Conservation (phyloP, 306 rosid species). For the Pterocarpus santalinus region DNA sequence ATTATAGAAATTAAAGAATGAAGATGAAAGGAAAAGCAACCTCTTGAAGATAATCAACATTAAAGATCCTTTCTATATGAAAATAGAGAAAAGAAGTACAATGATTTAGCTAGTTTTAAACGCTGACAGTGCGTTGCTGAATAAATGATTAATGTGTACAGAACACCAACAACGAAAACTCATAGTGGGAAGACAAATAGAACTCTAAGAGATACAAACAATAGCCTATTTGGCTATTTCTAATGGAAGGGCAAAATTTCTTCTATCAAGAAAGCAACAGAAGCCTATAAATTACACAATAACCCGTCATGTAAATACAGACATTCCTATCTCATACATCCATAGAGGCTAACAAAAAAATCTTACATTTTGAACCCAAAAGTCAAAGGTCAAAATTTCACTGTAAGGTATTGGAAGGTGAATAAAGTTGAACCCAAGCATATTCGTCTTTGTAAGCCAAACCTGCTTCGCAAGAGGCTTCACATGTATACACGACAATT, state of each 20-base stretch:
- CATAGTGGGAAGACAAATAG: not conserved
- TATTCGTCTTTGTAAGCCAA: slow-evolving; percentile 67
- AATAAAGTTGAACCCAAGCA: slow-evolving; percentile 75
- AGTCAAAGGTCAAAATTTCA: not conserved
- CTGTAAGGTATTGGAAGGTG: slow-evolving; percentile 38
- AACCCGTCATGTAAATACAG: not conserved
- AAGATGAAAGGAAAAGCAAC: not conserved
- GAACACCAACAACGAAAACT: not conserved
- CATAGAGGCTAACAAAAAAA: slow-evolving; percentile 8
- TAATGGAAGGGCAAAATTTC: not conserved
- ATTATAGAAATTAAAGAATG: too few relatives aligned
- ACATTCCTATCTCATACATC: not conserved
- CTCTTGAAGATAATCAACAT: not conserved
- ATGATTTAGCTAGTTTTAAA: too few relatives aligned
- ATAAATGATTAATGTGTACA: not conserved
- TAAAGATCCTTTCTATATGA: not conserved
- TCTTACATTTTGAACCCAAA: not conserved
- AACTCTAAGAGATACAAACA: not conserved
- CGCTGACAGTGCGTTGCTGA: not conserved
- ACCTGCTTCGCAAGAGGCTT: slow-evolving; percentile 69
- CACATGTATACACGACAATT: slow-evolving; percentile 69
- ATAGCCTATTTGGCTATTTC: not conserved
- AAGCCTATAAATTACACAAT: slow-evolving; percentile 14
- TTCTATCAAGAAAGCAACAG: not conserved
- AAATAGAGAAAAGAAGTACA: not conserved